phyloP scores from a whole-genome alignment of 2,329 filamentous ascomycete species.

The Alternaria dauci region DNA sequence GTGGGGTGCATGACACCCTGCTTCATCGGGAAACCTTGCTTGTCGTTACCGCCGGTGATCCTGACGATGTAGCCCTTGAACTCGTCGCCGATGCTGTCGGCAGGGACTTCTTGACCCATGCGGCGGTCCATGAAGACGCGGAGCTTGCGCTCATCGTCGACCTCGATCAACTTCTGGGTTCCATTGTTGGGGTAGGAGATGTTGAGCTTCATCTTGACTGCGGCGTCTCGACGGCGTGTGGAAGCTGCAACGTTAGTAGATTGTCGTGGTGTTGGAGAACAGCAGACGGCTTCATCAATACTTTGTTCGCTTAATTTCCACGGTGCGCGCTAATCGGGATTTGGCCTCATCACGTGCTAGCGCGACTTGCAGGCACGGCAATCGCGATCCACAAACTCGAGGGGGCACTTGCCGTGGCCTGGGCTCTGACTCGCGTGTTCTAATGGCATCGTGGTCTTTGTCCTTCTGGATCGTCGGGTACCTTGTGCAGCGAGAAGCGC shows the following conservation, averaged over 20 bases:
- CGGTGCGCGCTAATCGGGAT: slow-evolving; percentile 15
- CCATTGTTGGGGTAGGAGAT: slow-evolving; percentile 96
- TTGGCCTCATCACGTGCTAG: slow-evolving; percentile 20
- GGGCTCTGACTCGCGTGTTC: too few species aligned
- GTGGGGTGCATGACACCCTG: slow-evolving; percentile 99
- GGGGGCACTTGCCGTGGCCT: not conserved
- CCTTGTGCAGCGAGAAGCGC: not conserved
- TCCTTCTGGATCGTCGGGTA: not conserved
- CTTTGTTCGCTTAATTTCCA: slow-evolving; percentile 3
- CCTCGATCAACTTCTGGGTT: slow-evolving; percentile 98
- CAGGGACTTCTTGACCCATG: slow-evolving; percentile 92
- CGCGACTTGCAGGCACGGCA: slow-evolving; percentile 7
- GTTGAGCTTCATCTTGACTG: slow-evolving; percentile 76
- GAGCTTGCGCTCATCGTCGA: slow-evolving; percentile 99
- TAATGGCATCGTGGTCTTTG: not conserved
- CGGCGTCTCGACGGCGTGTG: slow-evolving; percentile 43
- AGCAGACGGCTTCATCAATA: too few species aligned
- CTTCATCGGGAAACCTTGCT: slow-evolving; percentile 99
- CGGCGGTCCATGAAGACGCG: slow-evolving; percentile 99
- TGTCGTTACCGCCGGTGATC: slow-evolving; percentile 99
- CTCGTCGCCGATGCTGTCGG: slow-evolving; percentile 96
- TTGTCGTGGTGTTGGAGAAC: slow-evolving; percentile 33
- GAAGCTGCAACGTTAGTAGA: slow-evolving; percentile 50
- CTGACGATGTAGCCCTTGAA: slow-evolving; percentile 99
- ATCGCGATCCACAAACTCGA: not conserved